Evolutionary conservation across 83 land plant genomes (phyloP), one percentile per base, ranked within the genome.

Genomic region (Larix sibirica): DNA sequence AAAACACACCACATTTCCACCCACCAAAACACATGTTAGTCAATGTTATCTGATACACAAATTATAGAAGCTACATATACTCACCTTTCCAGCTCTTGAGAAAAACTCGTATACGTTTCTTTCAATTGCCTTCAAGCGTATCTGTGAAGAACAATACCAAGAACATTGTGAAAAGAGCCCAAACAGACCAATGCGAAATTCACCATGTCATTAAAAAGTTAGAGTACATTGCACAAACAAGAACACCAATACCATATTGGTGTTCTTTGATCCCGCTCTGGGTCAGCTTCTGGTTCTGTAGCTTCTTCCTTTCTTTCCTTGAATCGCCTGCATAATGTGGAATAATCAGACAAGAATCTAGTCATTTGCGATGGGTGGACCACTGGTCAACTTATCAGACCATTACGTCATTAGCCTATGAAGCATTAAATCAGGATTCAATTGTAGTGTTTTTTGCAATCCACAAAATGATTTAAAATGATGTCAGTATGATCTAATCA

Each of bases 101-200:
- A 98, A 98, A 84, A 98, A 98, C 62, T 98, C 99, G 83, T 94
- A 98, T 1, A 98, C 97, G 84, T 98, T 95, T 82, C 96, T 89
- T 80, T 98, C 99, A 82, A 90, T 93, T 26, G 99, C 99, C 87
- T 94, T 98, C 88, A 98, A 86, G 33, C 88, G 90, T 78, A 98
- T 94, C 99, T 98, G 94, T 63, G 80, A 88, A 67, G 24, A 83
- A 33, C 50, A 58, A 47, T 61, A 62, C 56, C 3, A 63, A 23
- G 24, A 83, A 79, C 69, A 56, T 28, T 28, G 68, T 4, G 64
- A 33, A 6, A 3, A 61, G 38, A 79, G 13, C 4, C 38, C 28
- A 47, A 58, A 36, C 56, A 86, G 16, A 33, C 33, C 16, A 31
- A 2, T 3, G 38, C 9, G 69, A 62, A 36, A 33, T 61, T 33